Base-by-base conservation (phyloP, 164 flowering plant species). In the Magnolia officinalis region DNA sequence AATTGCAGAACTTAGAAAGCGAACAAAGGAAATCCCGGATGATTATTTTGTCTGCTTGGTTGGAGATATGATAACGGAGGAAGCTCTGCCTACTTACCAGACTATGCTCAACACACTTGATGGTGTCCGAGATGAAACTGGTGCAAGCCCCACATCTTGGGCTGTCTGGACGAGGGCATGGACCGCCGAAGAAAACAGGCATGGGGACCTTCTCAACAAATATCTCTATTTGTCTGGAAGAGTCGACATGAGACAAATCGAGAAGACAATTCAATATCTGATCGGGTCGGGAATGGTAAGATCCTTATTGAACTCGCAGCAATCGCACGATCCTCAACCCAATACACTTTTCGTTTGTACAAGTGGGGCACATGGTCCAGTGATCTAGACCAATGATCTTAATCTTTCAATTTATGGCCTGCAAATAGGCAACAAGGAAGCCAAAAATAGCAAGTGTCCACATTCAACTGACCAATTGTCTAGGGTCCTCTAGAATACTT, bases 151-250 rank as follows among this genome's bases (percentile, higher is more conserved):
- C 37, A 85, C 92, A 72, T 77, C 92, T 55, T 90, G 94, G 94
- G 94, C 92, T 4, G 70, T 86, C 4, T 90, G 93, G 93, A 90
- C 89, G 2, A 84, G 93, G 83, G 89, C 90, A 8, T 90, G 93
- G 87, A 86, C 89, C 14, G 89, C 89, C 0, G 89, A 87, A 74
- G 89, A 87, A 76, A 87, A 87, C 76, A 78, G 87, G 80, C 88
- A 87, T 26, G 88, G 88, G 8, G 89, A 87, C 72, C 88, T 87
- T 80, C 86, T 90, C 5, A 89, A 90, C 76, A 88, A 88, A 80
- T 90, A 90, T 74, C 89, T 90, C 23, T 89, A 86, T 74, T 75
- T 89, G 23, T 80, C 84, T 74, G 92, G 92, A 63, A 83, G 91
- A 63, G 92, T 89, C 0, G 90, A 90, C 78, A 89, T 90, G 94